Evolutionary conservation across 129 eudicot genomes (phyloP).

Genomic region (Pulicaria dysenterica): DNA sequence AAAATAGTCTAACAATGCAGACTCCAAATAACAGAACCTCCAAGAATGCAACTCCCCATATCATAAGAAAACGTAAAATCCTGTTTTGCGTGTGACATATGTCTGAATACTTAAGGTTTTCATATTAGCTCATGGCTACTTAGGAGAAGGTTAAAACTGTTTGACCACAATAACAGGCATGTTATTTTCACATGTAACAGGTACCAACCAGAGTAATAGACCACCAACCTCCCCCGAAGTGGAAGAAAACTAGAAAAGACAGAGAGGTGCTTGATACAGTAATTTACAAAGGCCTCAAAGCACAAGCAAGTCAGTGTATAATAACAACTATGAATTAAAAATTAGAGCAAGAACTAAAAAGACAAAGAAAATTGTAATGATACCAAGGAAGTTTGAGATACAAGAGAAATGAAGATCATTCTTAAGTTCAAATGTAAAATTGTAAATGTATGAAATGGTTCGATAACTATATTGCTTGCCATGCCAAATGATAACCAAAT

Average conservation of each 20-base stretch:
- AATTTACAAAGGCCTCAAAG: no score
- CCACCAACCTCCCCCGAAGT: no score
- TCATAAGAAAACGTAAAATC: not conserved
- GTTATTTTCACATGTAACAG: no score
- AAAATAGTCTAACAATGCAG: constrained; percentile 10
- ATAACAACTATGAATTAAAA: no score
- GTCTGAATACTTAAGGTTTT: not conserved
- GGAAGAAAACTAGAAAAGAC: no score
- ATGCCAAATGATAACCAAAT: not conserved
- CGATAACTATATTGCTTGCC: not conserved
- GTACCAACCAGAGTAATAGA: no score
- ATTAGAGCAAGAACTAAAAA: no score
- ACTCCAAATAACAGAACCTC: not conserved
- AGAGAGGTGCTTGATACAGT: no score
- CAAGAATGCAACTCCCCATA: constrained; percentile 5
- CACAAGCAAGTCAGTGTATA: no score
- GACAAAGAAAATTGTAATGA: not conserved
- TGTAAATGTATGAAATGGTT: constrained; percentile 1
- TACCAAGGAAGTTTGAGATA: not conserved
- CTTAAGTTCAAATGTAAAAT: not conserved
- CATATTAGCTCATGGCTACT: constrained; percentile 11
- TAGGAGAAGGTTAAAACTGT: not conserved
- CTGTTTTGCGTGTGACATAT: not conserved
- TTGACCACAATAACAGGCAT: no score
- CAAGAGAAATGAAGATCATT: constrained; percentile 7